These are phyloP conservation scores for Rhizoctonia solani DNA, from an alignment of 1,284 basidiomycete genomes.

Conservation along the genomic window DNA sequence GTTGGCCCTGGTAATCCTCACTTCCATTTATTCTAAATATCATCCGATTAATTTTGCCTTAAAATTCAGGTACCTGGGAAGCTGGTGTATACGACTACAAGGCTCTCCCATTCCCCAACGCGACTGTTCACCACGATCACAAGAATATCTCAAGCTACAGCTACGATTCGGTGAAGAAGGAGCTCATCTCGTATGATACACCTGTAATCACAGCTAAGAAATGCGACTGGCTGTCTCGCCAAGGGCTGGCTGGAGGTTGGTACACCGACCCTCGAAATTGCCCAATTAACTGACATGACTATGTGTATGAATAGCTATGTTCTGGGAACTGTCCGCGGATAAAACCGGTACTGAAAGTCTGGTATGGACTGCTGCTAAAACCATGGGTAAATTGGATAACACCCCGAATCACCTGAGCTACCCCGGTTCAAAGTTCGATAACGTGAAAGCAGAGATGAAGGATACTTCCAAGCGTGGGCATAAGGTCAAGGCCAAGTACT, in stretches of 20 bases:
- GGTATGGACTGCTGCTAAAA: conserved; percentile 54
- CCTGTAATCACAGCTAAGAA: conserved; percentile 74
- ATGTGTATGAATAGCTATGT: conserved; percentile 43
- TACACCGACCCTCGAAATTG: neutral
- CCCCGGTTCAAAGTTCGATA: conserved; percentile 50
- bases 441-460: conserved; percentile 41
- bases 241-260: conserved; percentile 66
- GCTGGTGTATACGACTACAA: conserved; percentile 69
- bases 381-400: conserved; percentile 61
- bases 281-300: too few species aligned
- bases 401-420: conserved; percentile 70
- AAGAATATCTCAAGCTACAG: conserved; percentile 41
- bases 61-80: conserved; percentile 53
- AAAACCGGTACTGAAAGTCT: conserved; percentile 62
- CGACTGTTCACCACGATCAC: conserved; percentile 11
- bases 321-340: conserved; percentile 63
- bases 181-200: conserved; percentile 81
- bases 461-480: neutral
- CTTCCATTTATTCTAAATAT: too few species aligned
- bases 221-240: conserved; percentile 70
- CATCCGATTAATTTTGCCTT: too few species aligned
- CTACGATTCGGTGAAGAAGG: conserved; percentile 56
- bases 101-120: conserved; percentile 60
- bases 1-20: conserved; percentile 57
- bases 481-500: neutral